Evolutionary conservation across 257 asterid species (phyloP).

Genomic region (Solanum lycopersicoides): DNA sequence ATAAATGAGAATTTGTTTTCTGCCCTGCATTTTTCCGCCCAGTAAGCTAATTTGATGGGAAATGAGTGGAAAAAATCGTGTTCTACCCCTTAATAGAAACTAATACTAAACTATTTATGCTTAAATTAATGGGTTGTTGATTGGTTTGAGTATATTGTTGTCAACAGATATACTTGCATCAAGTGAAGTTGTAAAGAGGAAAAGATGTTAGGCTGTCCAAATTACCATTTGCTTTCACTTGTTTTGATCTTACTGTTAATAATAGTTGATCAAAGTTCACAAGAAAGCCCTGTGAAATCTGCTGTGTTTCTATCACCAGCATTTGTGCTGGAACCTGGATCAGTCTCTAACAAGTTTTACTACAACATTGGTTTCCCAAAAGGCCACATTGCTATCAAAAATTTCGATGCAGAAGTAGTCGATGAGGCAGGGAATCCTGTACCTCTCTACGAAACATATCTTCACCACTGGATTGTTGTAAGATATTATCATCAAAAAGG

Average conservation of each 20-base stretch:
- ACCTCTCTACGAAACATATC: slow-evolving; percentile 24
- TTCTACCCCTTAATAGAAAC: not conserved
- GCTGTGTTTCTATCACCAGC: slow-evolving; percentile 18
- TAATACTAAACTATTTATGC: not conserved
- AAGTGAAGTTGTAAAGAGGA: not conserved
- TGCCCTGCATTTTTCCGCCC: no score
- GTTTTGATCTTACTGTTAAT: not conserved
- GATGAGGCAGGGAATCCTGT: slow-evolving; percentile 20
- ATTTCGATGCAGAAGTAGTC: slow-evolving; percentile 24
- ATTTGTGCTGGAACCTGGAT: slow-evolving; percentile 25
- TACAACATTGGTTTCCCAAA: slow-evolving; percentile 20
- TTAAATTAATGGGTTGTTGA: not conserved
- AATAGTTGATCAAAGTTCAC: not conserved
- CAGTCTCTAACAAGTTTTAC: slow-evolving; percentile 8
- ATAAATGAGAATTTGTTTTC: no score
- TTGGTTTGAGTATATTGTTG: not conserved
- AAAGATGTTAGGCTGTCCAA: not conserved
- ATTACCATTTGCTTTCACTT: not conserved
- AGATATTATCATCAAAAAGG: slow-evolving; percentile 11
- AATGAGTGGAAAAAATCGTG: no score
- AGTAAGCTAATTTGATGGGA: no score
- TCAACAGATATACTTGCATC: not conserved
- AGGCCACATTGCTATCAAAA: slow-evolving; percentile 32
- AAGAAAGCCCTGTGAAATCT: slow-evolving; percentile 11
- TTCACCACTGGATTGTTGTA: slow-evolving; percentile 23